These are phyloP conservation scores for Hyphopichia buzzinii DNA, from an alignment of 1,139 yeast genomes.

Conservation along the genomic window DNA sequence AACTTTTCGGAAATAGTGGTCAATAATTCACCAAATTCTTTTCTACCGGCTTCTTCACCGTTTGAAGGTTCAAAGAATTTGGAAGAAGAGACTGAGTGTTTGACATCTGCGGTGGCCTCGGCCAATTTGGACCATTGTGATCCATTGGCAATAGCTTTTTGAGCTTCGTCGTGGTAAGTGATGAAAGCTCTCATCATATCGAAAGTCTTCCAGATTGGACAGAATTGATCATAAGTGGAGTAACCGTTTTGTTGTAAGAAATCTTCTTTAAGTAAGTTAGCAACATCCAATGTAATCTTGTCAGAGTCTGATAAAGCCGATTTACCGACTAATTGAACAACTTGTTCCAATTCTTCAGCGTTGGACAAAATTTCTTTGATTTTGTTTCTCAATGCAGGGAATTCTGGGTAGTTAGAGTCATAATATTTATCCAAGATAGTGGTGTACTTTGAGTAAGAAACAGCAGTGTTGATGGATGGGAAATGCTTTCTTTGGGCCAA, in stretches of 20 bases:
- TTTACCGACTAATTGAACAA: constrained; percentile 98
- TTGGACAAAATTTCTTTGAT: constrained; percentile 91
- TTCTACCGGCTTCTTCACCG: constrained; percentile 76
- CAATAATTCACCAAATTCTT: constrained; percentile 74
- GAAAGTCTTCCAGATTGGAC: constrained; percentile 98
- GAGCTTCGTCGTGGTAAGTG: constrained; percentile 93
- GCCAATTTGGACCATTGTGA: constrained; percentile 91
- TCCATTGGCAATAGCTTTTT: constrained; percentile 92
- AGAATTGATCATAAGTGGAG: constrained; percentile 95
- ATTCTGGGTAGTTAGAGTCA: constrained; percentile 84
- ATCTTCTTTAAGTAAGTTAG: constrained; percentile 90
- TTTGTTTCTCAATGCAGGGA: constrained; percentile 84
- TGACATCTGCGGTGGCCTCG: constrained; percentile 84
- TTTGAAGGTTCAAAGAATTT: constrained; percentile 94
- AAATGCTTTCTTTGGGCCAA: constrained; percentile 99
- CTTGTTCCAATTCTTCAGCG: constrained; percentile 98
- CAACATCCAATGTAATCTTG: constrained; percentile 93
- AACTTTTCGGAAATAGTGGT: constrained; percentile 81
- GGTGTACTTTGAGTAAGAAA: constrained; percentile 95
- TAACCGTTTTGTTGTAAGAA: constrained; percentile 99
- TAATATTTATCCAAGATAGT: constrained; percentile 82
- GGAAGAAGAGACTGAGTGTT: constrained; percentile 90
- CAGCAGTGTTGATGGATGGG: constrained; percentile 96
- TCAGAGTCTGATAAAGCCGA: constrained; percentile 95
- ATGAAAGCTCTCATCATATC: constrained; percentile 97